Percentiles rank a stretch among this genome's conserved stretches.
phyloP scores from a whole-genome alignment of 768 basidiomycete genomes.

The Tricholoma hemisulphureum region DNA sequence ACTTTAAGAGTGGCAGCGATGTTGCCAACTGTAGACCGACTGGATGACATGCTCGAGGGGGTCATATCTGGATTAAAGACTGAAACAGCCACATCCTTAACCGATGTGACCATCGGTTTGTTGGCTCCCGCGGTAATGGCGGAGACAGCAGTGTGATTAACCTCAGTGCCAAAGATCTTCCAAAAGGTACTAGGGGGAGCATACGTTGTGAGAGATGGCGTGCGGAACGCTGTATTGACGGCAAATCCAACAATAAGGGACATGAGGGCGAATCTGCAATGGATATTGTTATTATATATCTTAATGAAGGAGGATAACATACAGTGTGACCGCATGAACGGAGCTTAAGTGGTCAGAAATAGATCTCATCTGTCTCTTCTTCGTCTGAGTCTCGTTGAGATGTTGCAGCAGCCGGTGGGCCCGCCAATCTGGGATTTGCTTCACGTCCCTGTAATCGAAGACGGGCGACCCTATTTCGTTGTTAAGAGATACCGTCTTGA shows the following conservation, averaged over 20 bases:
- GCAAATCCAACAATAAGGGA: constrained; percentile 66
- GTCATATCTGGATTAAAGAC: constrained; percentile 50
- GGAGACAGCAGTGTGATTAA: constrained; percentile 37
- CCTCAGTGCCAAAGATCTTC: constrained; percentile 40
- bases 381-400: constrained; percentile 33
- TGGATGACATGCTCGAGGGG: constrained; percentile 33
- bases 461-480: constrained; percentile 33
- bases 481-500: constrained; percentile 40
- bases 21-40: constrained; percentile 14
- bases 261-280: constrained; percentile 61
- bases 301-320: constrained; percentile 28
- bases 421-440: constrained; percentile 38
- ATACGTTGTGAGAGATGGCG: constrained; percentile 31
- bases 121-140: constrained; percentile 28
- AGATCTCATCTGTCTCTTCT: constrained; percentile 37
- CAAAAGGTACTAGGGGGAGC: constrained; percentile 32
- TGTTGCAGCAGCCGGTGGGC: constrained; percentile 47
- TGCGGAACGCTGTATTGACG: constrained; percentile 48
- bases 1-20: constrained; percentile 9
- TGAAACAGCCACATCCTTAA: constrained; percentile 52
- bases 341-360: constrained; percentile 46
- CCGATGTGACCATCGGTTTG: constrained; percentile 34
- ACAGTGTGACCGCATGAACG: constrained; percentile 66
- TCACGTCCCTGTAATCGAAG: constrained; percentile 48
- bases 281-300: constrained; percentile 4